phyloP scores from a whole-genome alignment of 768 basidiomycete genomes.

The Pleurotus tuoliensis region DNA sequence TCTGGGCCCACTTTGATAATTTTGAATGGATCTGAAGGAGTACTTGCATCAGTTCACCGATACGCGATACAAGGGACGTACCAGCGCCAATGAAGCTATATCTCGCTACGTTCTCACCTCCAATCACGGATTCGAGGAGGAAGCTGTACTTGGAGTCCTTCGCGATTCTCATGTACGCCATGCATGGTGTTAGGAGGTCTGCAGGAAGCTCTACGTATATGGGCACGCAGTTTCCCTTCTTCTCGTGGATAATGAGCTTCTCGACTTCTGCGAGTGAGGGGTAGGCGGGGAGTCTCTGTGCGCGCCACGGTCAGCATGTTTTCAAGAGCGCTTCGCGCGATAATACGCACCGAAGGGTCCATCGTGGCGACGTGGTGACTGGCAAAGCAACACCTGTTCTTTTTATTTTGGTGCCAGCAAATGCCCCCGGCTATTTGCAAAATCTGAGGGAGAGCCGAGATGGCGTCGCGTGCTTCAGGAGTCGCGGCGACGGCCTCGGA shows the following conservation, averaged over 20 bases:
- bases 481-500: background rate
- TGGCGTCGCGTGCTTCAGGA: background rate
- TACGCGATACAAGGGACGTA: conserved; percentile 28
- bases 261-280: conserved; percentile 77
- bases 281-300: conserved; percentile 60
- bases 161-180: conserved; percentile 91
- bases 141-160: conserved; percentile 94
- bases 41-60: background rate
- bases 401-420: background rate
- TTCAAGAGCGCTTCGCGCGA: background rate
- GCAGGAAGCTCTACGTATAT: conserved; percentile 91
- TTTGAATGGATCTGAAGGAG: conserved; percentile 79
- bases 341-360: conserved; percentile 45
- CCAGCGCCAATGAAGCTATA: conserved; percentile 97
- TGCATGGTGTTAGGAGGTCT: conserved; percentile 94
- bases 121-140: conserved; percentile 87
- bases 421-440: background rate
- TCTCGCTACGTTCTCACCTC: conserved; percentile 85
- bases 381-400: background rate
- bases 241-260: conserved; percentile 73
- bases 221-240: conserved; percentile 89
- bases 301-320: conserved; percentile 1
- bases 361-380: conserved; percentile 20
- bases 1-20: conserved; percentile 84
- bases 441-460: background rate